Percentiles rank a stretch among this genome's conserved stretches.
Evolutionary conservation across 192 early-diverging fungal species (phyloP).

Genomic region (Backusella tuberculispora): DNA sequence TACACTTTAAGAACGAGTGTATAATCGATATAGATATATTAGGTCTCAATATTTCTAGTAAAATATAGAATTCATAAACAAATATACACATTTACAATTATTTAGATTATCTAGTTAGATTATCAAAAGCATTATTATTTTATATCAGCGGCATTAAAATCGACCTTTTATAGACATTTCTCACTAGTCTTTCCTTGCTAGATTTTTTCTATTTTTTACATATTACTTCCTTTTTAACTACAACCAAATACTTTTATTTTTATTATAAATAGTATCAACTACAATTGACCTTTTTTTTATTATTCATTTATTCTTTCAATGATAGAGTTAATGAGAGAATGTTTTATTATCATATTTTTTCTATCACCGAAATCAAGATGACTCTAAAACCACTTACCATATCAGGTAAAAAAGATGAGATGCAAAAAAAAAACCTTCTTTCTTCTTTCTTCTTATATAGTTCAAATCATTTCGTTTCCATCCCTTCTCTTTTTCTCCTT

Average conservation of each 20-base stretch:
- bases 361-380: not conserved
- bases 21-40: too few relatives aligned
- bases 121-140: too few relatives aligned
- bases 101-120: too few relatives aligned
- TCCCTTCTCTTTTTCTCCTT: not conserved
- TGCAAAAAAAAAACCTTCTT: conserved; percentile 24
- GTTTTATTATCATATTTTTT: too few relatives aligned
- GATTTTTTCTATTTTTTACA: not conserved
- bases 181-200: not conserved
- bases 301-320: not conserved
- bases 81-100: too few relatives aligned
- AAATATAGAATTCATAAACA: too few relatives aligned
- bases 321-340: not conserved
- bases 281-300: not conserved
- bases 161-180: not conserved
- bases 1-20: too few relatives aligned
- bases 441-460: not conserved
- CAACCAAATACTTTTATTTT: not conserved
- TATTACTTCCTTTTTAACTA: not conserved
- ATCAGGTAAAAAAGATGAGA: conserved; percentile 12
- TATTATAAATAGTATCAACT: not conserved
- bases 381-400: not conserved
- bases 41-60: too few relatives aligned
- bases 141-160: not conserved
- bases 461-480: not conserved